Evolutionary conservation across 306 rosid species (phyloP), one percentile per base, ranked within the genome.

Genomic region (Pyrus pyrifolia): DNA sequence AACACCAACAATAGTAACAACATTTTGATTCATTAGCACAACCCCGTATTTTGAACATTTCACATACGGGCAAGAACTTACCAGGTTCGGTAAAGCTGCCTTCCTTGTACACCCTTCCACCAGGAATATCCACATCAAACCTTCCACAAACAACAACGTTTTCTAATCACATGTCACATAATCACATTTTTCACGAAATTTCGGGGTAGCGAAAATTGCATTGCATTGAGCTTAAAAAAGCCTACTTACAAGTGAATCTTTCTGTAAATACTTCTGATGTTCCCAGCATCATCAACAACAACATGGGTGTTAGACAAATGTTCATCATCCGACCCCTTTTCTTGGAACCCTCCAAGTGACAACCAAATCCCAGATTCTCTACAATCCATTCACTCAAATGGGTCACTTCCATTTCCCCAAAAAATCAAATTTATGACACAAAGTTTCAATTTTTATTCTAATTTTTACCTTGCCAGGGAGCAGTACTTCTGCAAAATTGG

Each of bases 341-440:
- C 96, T 72, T 95, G 99, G 77, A 95, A 95, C 70, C 99, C 99
- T 65, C 99, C 99, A 44, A 95, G 97, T 55, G 99, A 95, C 81
- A 95, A 78, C 99, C 99, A 95, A 81, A 95, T 95, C 85, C 89
- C 79, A 52, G 93, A 90, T 27, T 92, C 96, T 89, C 99, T 95
- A 90, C 86, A 85, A 67, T 25, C 40, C 77, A 86, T 63, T 42
- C 51, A 74, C 65, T 74, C 29, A 27, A 42, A 14, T 23, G 57
- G 44, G 52, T 67, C 78, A 45, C 31, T 25, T 14, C 72, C 23
- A 27, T 5, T 2, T n/a, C 33, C 23, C 60, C 30, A 3, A 0
- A 30, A 49, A 45, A 61, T 33, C 61, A 27, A 17, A 46, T 42
- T 11, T 27, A 42, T 27, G 29, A 46, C 2, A 17, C 5, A 73